Percentiles rank a stretch among this genome's conserved stretches.
These are phyloP conservation scores for Alternaria brassicicola DNA, from an alignment of 2,329 filamentous ascomycete genomes.

Conservation along the genomic window DNA sequence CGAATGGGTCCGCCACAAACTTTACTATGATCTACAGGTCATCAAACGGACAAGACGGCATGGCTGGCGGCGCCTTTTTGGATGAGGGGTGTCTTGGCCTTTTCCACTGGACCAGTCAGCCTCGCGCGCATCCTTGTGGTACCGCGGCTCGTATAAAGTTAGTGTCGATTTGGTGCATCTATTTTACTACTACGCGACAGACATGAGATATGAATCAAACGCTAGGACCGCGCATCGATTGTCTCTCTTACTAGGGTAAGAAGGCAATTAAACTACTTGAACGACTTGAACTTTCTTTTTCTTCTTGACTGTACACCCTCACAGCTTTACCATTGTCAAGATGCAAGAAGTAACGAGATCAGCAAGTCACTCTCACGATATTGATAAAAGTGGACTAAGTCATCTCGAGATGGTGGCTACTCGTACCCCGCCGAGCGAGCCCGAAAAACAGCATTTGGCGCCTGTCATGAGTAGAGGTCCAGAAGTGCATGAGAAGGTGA, in stretches of 20 bases:
- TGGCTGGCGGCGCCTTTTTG: not conserved
- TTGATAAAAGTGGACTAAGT: constrained; percentile 15
- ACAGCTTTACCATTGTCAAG: constrained; percentile 2
- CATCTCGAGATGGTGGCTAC: constrained; percentile 25
- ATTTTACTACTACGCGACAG: not conserved
- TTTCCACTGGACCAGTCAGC: constrained; percentile 1
- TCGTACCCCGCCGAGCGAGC: constrained; percentile 25
- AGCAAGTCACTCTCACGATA: constrained; percentile 11
- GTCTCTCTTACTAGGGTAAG: constrained; percentile 1
- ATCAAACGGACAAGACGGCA: constrained; percentile 2
- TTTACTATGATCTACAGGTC: constrained; percentile 6
- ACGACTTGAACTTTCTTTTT: constrained; percentile 1
- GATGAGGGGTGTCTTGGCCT: not conserved
- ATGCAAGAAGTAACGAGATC: constrained; percentile 13
- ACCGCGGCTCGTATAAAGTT: constrained; percentile 17
- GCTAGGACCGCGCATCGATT: constrained; percentile 2
- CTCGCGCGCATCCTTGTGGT: constrained; percentile 3
- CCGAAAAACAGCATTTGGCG: constrained; percentile 24
- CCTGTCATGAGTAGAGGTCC: constrained; percentile 21
- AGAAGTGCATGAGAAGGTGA: constrained; percentile 35
- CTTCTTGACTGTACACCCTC: not conserved
- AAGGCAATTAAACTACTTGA: constrained; percentile 8
- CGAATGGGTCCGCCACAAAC: constrained; percentile 4
- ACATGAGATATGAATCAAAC: not conserved
- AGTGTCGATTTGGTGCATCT: not conserved